Conservation (phyloP, 441 rosid species). For the Sinapis alba region DNA sequence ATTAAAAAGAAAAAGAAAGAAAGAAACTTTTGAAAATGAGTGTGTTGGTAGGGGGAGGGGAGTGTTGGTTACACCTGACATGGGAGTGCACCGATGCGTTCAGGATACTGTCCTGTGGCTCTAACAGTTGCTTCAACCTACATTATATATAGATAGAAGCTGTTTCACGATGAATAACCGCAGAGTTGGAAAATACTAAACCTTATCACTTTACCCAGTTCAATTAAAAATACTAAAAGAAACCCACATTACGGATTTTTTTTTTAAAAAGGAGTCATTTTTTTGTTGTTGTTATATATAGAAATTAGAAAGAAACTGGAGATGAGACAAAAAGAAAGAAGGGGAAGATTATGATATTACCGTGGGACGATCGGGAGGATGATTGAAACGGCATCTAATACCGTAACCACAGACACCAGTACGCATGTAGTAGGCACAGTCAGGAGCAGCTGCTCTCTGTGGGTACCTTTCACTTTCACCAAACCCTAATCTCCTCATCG, state of each 20-base stretch:
- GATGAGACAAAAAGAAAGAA: not conserved
- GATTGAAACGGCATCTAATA: not conserved
- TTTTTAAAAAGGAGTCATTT: too few relatives aligned
- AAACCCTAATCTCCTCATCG: not conserved
- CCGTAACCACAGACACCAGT: not conserved
- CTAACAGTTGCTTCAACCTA: conserved; percentile 95
- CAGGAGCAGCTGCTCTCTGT: not conserved
- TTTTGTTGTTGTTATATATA: too few relatives aligned
- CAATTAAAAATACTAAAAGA: too few relatives aligned
- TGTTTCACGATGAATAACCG: too few relatives aligned
- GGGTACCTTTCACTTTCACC: not conserved
- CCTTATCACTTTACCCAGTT: too few relatives aligned
- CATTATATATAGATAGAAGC: not conserved
- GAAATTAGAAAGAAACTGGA: too few relatives aligned
- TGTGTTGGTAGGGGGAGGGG: not conserved
- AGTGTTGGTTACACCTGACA: conserved; percentile 94
- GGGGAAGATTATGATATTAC: not conserved
- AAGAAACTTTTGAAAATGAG: not conserved
- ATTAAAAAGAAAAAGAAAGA: not conserved
- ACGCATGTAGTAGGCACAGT: conserved; percentile 1
- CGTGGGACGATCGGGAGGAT: not conserved
- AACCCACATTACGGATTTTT: too few relatives aligned
- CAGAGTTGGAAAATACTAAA: too few relatives aligned
- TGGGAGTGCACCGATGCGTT: conserved; percentile 76
- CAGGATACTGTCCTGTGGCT: conserved; percentile 92